A percentile compares a stretch with the other conserved stretches of the same genome.
Conservation (phyloP, 768 basidiomycete species). For the Pleurotus pulmonarius region DNA sequence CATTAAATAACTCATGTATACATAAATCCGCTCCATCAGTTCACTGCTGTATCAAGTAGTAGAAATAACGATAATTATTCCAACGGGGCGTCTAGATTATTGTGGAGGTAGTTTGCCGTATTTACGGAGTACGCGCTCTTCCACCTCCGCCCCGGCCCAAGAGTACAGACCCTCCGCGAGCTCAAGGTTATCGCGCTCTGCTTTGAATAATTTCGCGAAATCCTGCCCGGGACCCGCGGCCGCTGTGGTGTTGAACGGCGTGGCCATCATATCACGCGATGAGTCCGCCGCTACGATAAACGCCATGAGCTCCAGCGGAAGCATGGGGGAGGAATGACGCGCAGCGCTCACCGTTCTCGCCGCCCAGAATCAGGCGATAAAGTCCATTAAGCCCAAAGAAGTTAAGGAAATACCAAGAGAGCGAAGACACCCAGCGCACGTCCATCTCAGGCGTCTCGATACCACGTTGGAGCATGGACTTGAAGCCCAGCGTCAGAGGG, state of each 20-base stretch:
- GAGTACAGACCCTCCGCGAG: constrained; percentile 83
- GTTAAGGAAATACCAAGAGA: constrained; percentile 99
- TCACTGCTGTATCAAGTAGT: no score
- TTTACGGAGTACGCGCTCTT: constrained; percentile 70
- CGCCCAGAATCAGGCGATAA: constrained; percentile 89
- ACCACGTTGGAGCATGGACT: constrained; percentile 95
- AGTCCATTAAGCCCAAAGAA: constrained; percentile 96
- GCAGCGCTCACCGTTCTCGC: constrained; percentile 71
- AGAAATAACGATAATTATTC: no score
- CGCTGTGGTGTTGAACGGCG: constrained; percentile 58
- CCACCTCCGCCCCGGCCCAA: constrained; percentile 82
- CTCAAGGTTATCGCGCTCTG: constrained; percentile 89
- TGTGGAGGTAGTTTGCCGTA: constrained; percentile 58
- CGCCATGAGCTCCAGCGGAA: neutral
- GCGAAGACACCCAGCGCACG: constrained; percentile 97
- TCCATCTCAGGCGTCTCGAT: constrained; percentile 96
- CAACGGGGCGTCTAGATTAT: neutral
- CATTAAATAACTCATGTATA: no score
- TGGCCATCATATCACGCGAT: constrained; percentile 67
- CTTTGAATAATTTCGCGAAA: constrained; percentile 84
- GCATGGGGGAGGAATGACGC: constrained; percentile 4
- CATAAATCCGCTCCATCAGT: no score
- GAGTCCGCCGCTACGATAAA: constrained; percentile 67
- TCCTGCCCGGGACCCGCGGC: constrained; percentile 70
- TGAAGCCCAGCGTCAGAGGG: constrained; percentile 94